Evolutionary conservation across 2,329 filamentous ascomycete genomes (phyloP), one percentile per base, ranked within the genome.

Genomic region (Remersonia thermophila): DNA sequence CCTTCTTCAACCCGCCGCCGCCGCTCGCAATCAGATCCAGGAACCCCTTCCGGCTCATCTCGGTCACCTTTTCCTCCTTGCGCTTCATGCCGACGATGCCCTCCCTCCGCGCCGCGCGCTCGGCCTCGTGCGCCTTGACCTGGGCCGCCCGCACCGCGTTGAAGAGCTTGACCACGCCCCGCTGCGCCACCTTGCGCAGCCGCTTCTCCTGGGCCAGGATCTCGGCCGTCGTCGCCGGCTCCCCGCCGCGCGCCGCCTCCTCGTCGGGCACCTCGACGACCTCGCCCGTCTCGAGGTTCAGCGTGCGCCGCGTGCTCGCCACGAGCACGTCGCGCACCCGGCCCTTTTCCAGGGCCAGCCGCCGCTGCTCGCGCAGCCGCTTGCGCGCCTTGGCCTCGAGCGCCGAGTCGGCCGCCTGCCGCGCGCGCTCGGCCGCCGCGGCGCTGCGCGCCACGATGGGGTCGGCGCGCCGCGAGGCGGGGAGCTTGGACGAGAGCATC

Each of bases 41-140:
- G 62, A 96, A 98, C 0, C 89, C 87, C 63, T 95, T 83, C 65
- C 93, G 93, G 57, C 82, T 93, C 79, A 98, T 91, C 67, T 96
- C 87, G 47, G 84, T 91, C 35, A 93, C 69, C 63, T 81, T 86
- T 61, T 93, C 85, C 60, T 93, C 81, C 46, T 85, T 75, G 58
- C 82, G 76, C 43, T 71, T 73, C 52, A 85, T 76, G 2, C 89
- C 89, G 23, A 94, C 71, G 0, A 93, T 66, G 3, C 85, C 83
- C 42, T 79, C 73, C 47, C 75, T 76, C 58, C 73, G 73, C 33
- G 76, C 71, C 46, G 74, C 73, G 56, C 67, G 74, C 54, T 82
- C 78, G 4, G 85, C 81, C 58, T 89, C 78, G 40, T 80, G 73
- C 2, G 81, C 87, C 58, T 87, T 83, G 39, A 95, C 82, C 61